Base-by-base conservation (phyloP, 2,329 filamentous ascomycete species). In the Penicillium frequentans region DNA sequence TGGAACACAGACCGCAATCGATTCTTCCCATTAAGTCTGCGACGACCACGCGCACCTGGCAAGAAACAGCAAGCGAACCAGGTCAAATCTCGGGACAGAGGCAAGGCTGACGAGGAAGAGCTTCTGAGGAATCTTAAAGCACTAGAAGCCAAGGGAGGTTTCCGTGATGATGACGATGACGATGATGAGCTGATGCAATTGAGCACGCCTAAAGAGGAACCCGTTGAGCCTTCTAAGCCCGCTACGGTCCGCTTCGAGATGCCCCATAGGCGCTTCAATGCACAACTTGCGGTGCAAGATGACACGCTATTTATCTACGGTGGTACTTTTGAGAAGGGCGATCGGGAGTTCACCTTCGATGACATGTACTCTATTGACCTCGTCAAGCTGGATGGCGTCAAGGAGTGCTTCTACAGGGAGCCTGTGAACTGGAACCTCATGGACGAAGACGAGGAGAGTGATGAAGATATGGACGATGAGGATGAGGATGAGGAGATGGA, bases 1-100 rank as follows among this genome's bases (percentile, higher is more conserved):
- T 98, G 93, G 91, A 97, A 96, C 70, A 87, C 96, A 61, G 95
- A 98, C 68, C 86, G 93, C 57, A 99, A 99, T 72, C 84, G 95
- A 9, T 98, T 96, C 78, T 97, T 98, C 79, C 90, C 90, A 2
- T 81, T 98, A 45, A 79, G 81, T 10, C 79, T 98, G 46, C 84
- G 93, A 52, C 90, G 91, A 65, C 85, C 91, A 2, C 86, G 91
- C 26, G 79, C 82, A 21, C 84, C 84, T 48, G 84, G 86, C 60
- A 89, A 87, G 64, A 87, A 85, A 63, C 82, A 81, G 35, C 77
- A 76, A 42, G 66, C 68, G 23, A 72, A 69, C 49, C 74, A 75
- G 55, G 60, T 74, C 14, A 84, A 84, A 64, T 83, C 86, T 53
- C 80, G 86, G 44, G 81, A 83, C 35, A 84, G 93, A 62, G 90